phyloP scores from a whole-genome alignment of 176 grass and related monocot genomes.

The Thinopyrum elongatum region DNA sequence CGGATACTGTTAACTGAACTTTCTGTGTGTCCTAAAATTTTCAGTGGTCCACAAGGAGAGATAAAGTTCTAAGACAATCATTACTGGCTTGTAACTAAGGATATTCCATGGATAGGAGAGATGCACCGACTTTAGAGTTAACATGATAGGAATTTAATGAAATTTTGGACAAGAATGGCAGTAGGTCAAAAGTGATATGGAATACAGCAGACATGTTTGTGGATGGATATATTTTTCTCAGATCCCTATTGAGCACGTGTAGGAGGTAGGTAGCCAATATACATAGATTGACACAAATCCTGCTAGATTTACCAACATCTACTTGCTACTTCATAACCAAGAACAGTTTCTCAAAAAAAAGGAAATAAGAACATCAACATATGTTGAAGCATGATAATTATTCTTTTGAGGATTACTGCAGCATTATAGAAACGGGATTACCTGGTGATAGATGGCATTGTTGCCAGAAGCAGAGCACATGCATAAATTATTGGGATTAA shows the following conservation, averaged over 20 bases:
- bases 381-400: not conserved
- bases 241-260: not conserved
- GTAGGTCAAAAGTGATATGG: not conserved
- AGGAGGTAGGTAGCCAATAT: not conserved
- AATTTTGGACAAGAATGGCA: not conserved
- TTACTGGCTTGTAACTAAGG: not conserved
- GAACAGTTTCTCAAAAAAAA: not conserved
- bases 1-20: not conserved
- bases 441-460: slow-evolving; percentile 98
- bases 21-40: not conserved
- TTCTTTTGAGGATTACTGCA: not conserved
- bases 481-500: slow-evolving; percentile 94
- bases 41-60: not conserved
- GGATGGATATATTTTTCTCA: not conserved
- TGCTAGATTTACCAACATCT: not conserved
- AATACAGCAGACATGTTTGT: not conserved
- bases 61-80: not conserved
- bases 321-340: slow-evolving; percentile 10
- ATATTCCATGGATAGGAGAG: not conserved
- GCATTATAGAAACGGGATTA: slow-evolving; percentile 23
- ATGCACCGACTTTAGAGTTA: not conserved
- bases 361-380: slow-evolving; percentile 20
- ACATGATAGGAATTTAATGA: not conserved
- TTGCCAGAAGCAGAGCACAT: slow-evolving; percentile 87
- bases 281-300: not conserved